Conservation (phyloP, 495 filamentous ascomycete genomes). For the Trypethelium eluteriae region DNA sequence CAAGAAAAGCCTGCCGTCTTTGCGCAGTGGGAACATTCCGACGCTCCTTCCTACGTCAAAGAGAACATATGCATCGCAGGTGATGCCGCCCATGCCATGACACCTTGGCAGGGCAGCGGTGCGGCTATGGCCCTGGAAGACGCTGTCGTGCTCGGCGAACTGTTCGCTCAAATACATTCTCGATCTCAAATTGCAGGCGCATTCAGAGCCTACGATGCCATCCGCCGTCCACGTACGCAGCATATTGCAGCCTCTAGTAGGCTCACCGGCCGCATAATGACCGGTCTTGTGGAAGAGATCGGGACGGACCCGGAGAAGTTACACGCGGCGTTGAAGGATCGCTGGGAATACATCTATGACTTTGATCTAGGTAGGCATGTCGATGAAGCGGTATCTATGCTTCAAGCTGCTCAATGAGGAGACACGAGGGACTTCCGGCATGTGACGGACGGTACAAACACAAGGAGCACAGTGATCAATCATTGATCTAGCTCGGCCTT, state of each 20-base stretch:
- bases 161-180: slow-evolving; percentile 41
- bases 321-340: slow-evolving; percentile 2
- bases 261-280: neutral
- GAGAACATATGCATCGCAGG: slow-evolving; percentile 23
- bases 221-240: slow-evolving; percentile 41
- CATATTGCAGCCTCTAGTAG: slow-evolving; percentile 22
- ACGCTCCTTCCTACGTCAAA: slow-evolving; percentile 22
- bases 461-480: neutral
- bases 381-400: neutral
- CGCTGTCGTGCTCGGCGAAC: slow-evolving; percentile 45
- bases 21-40: slow-evolving; percentile 17
- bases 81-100: slow-evolving; percentile 28
- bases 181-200: slow-evolving; percentile 39
- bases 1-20: slow-evolving; percentile 4
- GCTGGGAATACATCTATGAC: neutral
- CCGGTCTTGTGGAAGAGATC: neutral
- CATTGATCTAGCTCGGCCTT: neutral
- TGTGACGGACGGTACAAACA: neutral
- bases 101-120: slow-evolving; percentile 26
- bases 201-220: slow-evolving; percentile 53
- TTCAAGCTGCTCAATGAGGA: neutral
- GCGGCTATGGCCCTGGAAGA: slow-evolving; percentile 21
- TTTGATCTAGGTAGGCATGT: neutral
- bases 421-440: neutral
- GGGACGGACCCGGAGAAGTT: neutral